phyloP scores from a whole-genome alignment of 202 grass and related monocot species.

The Panicum virgatum region DNA sequence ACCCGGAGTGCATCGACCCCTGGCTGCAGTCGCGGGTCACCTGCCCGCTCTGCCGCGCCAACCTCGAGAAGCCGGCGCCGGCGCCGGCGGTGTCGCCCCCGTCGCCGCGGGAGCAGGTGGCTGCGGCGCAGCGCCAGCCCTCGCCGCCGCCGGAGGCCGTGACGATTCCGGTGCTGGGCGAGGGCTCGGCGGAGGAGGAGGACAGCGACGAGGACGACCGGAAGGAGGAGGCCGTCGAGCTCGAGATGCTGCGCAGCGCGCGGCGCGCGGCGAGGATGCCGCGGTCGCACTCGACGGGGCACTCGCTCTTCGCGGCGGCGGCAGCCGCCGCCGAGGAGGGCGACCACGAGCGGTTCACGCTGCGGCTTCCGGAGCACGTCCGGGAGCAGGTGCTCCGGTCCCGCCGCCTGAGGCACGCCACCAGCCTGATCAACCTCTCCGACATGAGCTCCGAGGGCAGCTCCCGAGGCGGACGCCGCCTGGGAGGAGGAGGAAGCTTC shows the following conservation, averaged over 20 bases:
- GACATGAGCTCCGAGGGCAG: slow-evolving; percentile 40
- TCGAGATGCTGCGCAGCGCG: slow-evolving; percentile 70
- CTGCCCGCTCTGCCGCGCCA: slow-evolving; percentile 55
- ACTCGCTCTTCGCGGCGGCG: slow-evolving; percentile 46
- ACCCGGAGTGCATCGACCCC: slow-evolving; percentile 60
- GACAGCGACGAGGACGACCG: slow-evolving; percentile 41
- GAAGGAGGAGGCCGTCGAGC: slow-evolving; percentile 62
- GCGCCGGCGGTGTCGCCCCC: slow-evolving; percentile 7
- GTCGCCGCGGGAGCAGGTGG: not conserved
- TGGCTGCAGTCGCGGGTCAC: slow-evolving; percentile 52
- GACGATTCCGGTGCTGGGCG: slow-evolving; percentile 29
- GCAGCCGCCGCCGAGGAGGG: slow-evolving; percentile 27
- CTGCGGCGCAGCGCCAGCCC: not conserved
- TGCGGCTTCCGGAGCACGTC: slow-evolving; percentile 72
- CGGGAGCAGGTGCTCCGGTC: slow-evolving; percentile 56
- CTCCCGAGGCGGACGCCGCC: slow-evolving; percentile 38
- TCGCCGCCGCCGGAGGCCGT: slow-evolving; percentile 41
- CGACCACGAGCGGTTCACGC: slow-evolving; percentile 78
- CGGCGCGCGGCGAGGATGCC: slow-evolving; percentile 58
- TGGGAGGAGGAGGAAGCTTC: not conserved
- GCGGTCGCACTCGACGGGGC: slow-evolving; percentile 82
- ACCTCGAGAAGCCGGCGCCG: slow-evolving; percentile 52
- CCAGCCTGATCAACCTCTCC: slow-evolving; percentile 48
- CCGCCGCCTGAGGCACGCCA: slow-evolving; percentile 52
- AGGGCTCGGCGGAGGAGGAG: not conserved